Percentiles rank a stretch among this genome's conserved stretches.
phyloP scores from a whole-genome alignment of 805 yeast species.

The Wickerhamiella sorbophila region DNA sequence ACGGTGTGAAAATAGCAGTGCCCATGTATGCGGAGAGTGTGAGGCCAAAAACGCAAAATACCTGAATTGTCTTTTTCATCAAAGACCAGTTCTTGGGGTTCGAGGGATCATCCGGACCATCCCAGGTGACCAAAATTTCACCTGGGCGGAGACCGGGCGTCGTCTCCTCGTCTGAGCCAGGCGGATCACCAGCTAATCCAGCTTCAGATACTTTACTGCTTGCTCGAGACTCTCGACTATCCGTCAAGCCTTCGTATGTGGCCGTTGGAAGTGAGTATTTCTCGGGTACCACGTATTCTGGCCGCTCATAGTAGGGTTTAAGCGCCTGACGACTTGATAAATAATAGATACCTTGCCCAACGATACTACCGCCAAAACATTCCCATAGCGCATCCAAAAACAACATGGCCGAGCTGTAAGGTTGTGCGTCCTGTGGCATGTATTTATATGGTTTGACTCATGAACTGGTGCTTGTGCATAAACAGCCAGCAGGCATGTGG shows the following conservation, averaged over 20 bases:
- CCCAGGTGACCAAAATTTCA: constrained; percentile 21
- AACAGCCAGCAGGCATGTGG: too few species aligned
- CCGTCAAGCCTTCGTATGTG: neutral
- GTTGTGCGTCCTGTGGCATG: too few species aligned
- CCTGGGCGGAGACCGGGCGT: too few species aligned
- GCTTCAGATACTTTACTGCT: neutral
- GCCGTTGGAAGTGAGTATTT: neutral
- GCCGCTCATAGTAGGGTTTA: neutral
- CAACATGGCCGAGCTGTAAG: too few species aligned
- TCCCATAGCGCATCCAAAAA: too few species aligned
- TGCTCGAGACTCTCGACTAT: neutral
- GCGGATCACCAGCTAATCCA: too few species aligned
- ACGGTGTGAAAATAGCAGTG: constrained; percentile 46
- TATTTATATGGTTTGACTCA: too few species aligned
- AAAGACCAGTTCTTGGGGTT: constrained; percentile 45
- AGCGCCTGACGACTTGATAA: neutral
- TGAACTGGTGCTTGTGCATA: too few species aligned
- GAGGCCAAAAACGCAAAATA: constrained; percentile 28
- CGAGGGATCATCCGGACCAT: constrained; percentile 22
- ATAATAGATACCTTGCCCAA: neutral
- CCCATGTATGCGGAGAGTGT: constrained; percentile 44
- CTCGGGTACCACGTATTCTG: constrained; percentile 1
- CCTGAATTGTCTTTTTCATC: constrained; percentile 28
- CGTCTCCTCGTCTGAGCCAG: too few species aligned
- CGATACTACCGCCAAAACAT: neutral